A percentile compares a stretch with the other conserved stretches of the same genome.
Evolutionary conservation across 2,329 filamentous ascomycete genomes (phyloP).

Genomic region (Zasmidium citrigriseum): DNA sequence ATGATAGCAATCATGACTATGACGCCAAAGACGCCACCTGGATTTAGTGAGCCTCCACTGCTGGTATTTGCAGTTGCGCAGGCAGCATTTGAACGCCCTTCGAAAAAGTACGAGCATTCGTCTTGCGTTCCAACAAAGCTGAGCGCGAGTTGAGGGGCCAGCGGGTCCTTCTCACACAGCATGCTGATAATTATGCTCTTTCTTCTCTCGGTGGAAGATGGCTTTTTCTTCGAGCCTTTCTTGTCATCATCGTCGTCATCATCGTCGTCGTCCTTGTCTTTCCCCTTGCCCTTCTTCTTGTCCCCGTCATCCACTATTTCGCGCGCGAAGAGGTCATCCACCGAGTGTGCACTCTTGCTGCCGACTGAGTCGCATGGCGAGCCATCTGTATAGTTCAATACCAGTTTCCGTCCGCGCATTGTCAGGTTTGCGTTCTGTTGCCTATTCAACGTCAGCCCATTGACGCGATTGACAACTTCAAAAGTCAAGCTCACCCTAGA

Average conservation of each 20-base stretch:
- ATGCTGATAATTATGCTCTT: constrained; percentile 89
- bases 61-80: constrained; percentile 70
- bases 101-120: constrained; percentile 94
- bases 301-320: constrained; percentile 44
- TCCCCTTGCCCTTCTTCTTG: constrained; percentile 27
- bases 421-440: constrained; percentile 56
- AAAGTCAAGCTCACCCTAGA: constrained; percentile 66
- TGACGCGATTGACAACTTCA: neutral
- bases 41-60: constrained; percentile 61
- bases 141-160: constrained; percentile 66
- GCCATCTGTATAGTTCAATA: constrained; percentile 54
- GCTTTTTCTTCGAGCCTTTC: constrained; percentile 24
- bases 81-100: constrained; percentile 80
- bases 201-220: constrained; percentile 62
- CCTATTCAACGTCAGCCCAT: constrained; percentile 38
- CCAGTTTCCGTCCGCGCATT: constrained; percentile 66
- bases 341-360: constrained; percentile 28
- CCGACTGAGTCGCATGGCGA: constrained; percentile 45
- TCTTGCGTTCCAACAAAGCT: constrained; percentile 83
- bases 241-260: constrained; percentile 35
- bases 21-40: constrained; percentile 79
- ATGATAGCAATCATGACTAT: constrained; percentile 76
- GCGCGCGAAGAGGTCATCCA: constrained; percentile 30
- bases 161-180: constrained; percentile 82
- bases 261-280: constrained; percentile 40